phyloP scores from a whole-genome alignment of 345 rosid species.

The Hibiscus tridactylites region DNA sequence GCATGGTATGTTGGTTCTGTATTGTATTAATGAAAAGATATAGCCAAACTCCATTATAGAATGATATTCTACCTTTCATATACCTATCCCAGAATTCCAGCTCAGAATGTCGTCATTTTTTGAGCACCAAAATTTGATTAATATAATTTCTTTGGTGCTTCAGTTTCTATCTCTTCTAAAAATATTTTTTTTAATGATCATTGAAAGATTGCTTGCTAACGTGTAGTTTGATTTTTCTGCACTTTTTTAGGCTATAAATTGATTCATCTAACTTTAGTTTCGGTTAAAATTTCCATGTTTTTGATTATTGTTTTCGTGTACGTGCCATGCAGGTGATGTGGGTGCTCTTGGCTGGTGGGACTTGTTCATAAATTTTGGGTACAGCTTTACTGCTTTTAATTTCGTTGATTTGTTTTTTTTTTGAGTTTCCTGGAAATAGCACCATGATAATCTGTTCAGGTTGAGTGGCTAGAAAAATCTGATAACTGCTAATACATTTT shows the following conservation, averaged over 20 bases:
- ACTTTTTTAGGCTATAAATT: background rate
- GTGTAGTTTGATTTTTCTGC: background rate
- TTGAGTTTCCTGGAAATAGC: background rate
- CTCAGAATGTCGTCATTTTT: background rate
- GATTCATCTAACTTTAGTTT: background rate
- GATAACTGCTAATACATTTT: conserved; percentile 14
- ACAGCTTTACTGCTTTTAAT: conserved; percentile 3
- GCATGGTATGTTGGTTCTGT: background rate
- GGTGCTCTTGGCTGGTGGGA: conserved; percentile 99
- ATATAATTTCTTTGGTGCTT: background rate
- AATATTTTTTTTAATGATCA: background rate
- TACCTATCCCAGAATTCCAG: background rate
- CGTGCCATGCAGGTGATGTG: conserved; percentile 55
- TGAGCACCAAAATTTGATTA: background rate
- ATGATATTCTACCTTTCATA: background rate
- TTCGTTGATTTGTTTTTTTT: background rate
- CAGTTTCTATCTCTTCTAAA: background rate
- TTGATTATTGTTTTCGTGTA: conserved; percentile 7
- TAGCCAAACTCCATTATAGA: background rate
- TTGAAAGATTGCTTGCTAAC: background rate
- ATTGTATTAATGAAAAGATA: background rate
- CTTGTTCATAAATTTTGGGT: conserved; percentile 88
- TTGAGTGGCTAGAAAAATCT: conserved; percentile 14
- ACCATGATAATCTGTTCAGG: conserved; percentile 1
- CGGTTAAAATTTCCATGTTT: background rate